phyloP scores from a whole-genome alignment of 148 eudicot species.

The Salicornia ramosissima region DNA sequence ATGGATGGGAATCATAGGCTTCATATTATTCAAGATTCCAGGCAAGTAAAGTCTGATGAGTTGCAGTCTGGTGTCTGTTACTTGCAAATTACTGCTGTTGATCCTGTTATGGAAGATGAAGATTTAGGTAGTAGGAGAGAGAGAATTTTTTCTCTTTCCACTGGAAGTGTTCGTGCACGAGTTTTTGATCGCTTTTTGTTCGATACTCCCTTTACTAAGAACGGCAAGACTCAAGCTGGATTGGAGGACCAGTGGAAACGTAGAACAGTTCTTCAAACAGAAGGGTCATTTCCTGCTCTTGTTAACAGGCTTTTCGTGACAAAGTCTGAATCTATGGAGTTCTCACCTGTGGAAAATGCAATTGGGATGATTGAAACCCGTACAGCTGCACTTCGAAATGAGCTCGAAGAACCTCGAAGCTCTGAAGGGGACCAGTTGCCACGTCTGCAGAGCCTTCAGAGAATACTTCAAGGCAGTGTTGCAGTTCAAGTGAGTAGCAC shows the following conservation, averaged over 20 bases:
- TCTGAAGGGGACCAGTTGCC: conserved; percentile 99
- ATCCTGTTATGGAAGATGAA: conserved; percentile 99
- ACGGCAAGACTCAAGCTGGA: conserved; percentile 98
- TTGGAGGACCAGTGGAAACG: conserved; percentile 99
- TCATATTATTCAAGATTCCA: conserved; percentile 92
- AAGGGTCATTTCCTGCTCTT: conserved; percentile 96
- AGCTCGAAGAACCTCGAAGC: conserved; percentile 99
- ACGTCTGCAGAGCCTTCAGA: conserved; percentile 94
- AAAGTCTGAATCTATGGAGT: conserved; percentile 93
- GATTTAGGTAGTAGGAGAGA: conserved; percentile 98
- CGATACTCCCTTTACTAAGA: conserved; percentile 98
- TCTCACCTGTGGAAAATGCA: conserved; percentile 98
- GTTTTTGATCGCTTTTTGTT: conserved; percentile 94
- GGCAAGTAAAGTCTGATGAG: conserved; percentile 93
- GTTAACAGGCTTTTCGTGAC: conserved; percentile 85
- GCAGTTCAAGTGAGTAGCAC: conserved; percentile 90
- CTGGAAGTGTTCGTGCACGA: conserved; percentile 97
- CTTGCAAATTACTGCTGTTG: conserved; percentile 97
- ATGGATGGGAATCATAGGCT: conserved; percentile 78
- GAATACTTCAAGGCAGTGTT: conserved; percentile 98
- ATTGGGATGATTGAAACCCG: conserved; percentile 99
- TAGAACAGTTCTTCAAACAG: conserved; percentile 89
- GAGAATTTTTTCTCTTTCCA: conserved; percentile 88
- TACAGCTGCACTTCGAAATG: conserved; percentile 89
- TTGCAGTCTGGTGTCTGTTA: conserved; percentile 91